Evolutionary conservation across 2,329 filamentous ascomycete genomes (phyloP).

Genomic region (Aaosphaeria pasadenensis): DNA sequence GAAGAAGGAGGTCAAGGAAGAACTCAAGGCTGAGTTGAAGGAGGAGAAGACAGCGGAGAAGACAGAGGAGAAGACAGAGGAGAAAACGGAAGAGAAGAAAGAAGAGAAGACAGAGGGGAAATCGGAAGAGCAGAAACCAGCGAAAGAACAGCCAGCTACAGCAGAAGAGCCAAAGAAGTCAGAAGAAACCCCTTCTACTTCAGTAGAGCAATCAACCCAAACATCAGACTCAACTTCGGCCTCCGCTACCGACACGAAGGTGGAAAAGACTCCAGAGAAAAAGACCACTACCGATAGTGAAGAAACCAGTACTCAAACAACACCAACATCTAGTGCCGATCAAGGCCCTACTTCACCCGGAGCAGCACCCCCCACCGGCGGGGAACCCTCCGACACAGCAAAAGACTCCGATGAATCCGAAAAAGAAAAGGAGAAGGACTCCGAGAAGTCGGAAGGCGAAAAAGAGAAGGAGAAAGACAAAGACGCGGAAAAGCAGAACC

Average conservation of each 20-base stretch:
- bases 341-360: neutral
- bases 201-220: neutral
- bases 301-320: neutral
- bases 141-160: conserved; percentile 2
- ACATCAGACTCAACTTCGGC: neutral
- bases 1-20: conserved; percentile 11
- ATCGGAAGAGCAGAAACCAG: neutral
- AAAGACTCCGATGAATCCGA: conserved; percentile 2
- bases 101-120: conserved; percentile 4
- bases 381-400: neutral
- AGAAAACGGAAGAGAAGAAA: conserved; percentile 1
- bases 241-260: neutral
- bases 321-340: neutral
- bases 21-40: conserved; percentile 1
- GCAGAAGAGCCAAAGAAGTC: neutral
- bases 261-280: neutral
- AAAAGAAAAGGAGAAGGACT: conserved; percentile 5
- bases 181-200: neutral
- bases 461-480: conserved; percentile 5
- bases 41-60: neutral
- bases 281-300: neutral
- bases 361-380: neutral
- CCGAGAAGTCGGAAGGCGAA: too few relatives aligned
- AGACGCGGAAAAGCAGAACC: conserved; percentile 19
- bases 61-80: neutral